Conservation (phyloP, 768 basidiomycete genomes). For the Podaxis mareebaensis region DNA sequence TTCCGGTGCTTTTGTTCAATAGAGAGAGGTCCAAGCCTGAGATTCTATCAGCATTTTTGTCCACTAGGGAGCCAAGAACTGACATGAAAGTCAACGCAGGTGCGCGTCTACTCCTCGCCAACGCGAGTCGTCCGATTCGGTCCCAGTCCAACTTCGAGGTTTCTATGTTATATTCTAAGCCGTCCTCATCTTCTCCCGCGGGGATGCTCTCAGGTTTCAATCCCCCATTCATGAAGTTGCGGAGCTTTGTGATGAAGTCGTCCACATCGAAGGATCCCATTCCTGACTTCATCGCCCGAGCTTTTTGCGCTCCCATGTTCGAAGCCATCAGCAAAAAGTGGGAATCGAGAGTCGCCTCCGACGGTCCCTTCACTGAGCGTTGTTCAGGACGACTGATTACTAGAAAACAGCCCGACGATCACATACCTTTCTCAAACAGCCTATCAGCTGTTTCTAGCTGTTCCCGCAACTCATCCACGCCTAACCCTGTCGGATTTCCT, state of each 20-base stretch:
- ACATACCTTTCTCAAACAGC: slow-evolving; percentile 62
- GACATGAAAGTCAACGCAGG: slow-evolving; percentile 90
- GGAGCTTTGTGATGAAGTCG: slow-evolving; percentile 79
- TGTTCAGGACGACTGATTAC: slow-evolving; percentile 5
- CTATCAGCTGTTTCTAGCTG: slow-evolving; percentile 59
- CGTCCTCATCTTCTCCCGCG: slow-evolving; percentile 56
- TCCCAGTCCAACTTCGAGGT: slow-evolving; percentile 70
- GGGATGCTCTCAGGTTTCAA: slow-evolving; percentile 43
- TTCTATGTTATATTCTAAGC: slow-evolving; percentile 41
- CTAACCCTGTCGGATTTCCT: slow-evolving; percentile 54
- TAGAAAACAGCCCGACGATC: slow-evolving; percentile 10
- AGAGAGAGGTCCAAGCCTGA: slow-evolving; percentile 88
- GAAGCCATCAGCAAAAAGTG: slow-evolving; percentile 75
- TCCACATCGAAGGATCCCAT: slow-evolving; percentile 89
- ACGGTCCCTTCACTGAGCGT: slow-evolving; percentile 69
- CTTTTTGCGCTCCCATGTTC: slow-evolving; percentile 80
- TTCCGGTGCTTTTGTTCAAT: slow-evolving; percentile 81
- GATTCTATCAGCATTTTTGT: slow-evolving; percentile 19
- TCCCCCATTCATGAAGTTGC: slow-evolving; percentile 72
- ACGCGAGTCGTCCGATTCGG: slow-evolving; percentile 79
- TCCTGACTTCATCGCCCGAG: slow-evolving; percentile 89
- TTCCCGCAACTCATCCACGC: slow-evolving; percentile 53
- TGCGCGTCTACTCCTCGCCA: slow-evolving; percentile 77
- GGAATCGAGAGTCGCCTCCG: slow-evolving; percentile 91
- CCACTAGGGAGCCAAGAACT: slow-evolving; percentile 22